A percentile compares a stretch with the other conserved stretches of the same genome.
phyloP scores from a whole-genome alignment of 306 rosid species.

The Gastrolobium bilobum region DNA sequence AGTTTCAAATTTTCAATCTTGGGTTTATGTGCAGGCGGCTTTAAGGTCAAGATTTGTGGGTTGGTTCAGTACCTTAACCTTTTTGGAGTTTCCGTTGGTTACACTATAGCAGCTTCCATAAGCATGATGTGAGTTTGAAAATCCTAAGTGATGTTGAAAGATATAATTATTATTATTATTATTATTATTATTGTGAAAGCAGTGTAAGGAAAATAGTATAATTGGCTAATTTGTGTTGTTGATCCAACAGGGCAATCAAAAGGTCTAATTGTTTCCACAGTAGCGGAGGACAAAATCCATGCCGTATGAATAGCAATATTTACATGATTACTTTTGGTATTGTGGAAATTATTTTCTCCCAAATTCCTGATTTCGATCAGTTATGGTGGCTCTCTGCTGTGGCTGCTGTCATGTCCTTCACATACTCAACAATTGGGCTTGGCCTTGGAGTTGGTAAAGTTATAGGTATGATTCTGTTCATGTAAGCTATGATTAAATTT shows the following conservation, averaged over 20 bases:
- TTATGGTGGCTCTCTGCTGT: conserved; percentile 59
- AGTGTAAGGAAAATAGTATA: background rate
- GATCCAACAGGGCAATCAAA: conserved; percentile 56
- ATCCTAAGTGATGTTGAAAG: background rate
- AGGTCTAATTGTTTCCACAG: conserved; percentile 55
- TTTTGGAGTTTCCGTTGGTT: conserved; percentile 80
- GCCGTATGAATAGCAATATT: conserved; percentile 47
- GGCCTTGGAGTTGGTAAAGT: conserved; percentile 57
- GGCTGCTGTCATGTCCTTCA: conserved; percentile 63
- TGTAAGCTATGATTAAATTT: background rate
- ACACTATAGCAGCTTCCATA: conserved; percentile 88
- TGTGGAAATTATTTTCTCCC: conserved; percentile 53
- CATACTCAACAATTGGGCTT: conserved; percentile 60
- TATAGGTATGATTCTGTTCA: conserved; percentile 46
- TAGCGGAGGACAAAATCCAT: conserved; percentile 51
- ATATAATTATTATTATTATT: background rate
- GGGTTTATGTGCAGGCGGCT: conserved; percentile 47
- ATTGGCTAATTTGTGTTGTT: background rate
- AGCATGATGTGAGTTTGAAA: conserved; percentile 82
- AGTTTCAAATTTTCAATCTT: background rate
- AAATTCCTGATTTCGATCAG: conserved; percentile 59
- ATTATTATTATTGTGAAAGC: background rate
- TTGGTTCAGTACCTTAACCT: conserved; percentile 76
- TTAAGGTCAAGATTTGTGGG: conserved; percentile 52
- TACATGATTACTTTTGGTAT: conserved; percentile 57